phyloP scores from a whole-genome alignment of 2,329 filamentous ascomycete species.

The Phaeosphaeria sp. region DNA sequence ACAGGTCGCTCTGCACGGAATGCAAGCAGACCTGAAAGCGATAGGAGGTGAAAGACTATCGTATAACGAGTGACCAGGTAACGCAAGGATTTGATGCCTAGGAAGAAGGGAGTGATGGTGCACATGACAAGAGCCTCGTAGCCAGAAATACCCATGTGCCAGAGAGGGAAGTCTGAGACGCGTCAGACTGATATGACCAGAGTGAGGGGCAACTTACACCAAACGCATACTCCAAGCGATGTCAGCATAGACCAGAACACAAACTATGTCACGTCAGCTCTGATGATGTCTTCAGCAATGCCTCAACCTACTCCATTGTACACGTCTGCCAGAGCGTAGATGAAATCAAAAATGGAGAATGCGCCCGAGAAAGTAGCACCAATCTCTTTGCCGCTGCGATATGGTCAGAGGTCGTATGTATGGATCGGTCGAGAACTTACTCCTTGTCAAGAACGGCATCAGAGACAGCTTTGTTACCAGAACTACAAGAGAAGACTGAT shows the following conservation, averaged over 20 bases:
- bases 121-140: slow-evolving; percentile 90
- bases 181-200: slow-evolving; percentile 17
- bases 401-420: slow-evolving; percentile 24
- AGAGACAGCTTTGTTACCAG: slow-evolving; percentile 54
- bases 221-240: slow-evolving; percentile 84
- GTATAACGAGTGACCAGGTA: slow-evolving; percentile 72
- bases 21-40: slow-evolving; percentile 77
- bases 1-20: slow-evolving; percentile 78
- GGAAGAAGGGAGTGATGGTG: slow-evolving; percentile 79
- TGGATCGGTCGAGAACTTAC: slow-evolving; percentile 57
- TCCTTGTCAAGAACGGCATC: slow-evolving; percentile 70
- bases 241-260: slow-evolving; percentile 96
- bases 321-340: slow-evolving; percentile 85
- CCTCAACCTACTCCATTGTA: slow-evolving; percentile 80
- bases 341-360: slow-evolving; percentile 75
- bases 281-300: neutral
- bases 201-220: slow-evolving; percentile 71
- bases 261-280: slow-evolving; percentile 63
- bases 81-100: slow-evolving; percentile 74
- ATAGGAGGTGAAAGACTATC: slow-evolving; percentile 75
- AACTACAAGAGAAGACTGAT: slow-evolving; percentile 46
- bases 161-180: slow-evolving; percentile 82
- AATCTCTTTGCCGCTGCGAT: slow-evolving; percentile 73
- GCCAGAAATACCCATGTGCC: slow-evolving; percentile 98
- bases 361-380: slow-evolving; percentile 71